Evolutionary conservation across 768 basidiomycete species (phyloP).

Genomic region (Suillus plorans): DNA sequence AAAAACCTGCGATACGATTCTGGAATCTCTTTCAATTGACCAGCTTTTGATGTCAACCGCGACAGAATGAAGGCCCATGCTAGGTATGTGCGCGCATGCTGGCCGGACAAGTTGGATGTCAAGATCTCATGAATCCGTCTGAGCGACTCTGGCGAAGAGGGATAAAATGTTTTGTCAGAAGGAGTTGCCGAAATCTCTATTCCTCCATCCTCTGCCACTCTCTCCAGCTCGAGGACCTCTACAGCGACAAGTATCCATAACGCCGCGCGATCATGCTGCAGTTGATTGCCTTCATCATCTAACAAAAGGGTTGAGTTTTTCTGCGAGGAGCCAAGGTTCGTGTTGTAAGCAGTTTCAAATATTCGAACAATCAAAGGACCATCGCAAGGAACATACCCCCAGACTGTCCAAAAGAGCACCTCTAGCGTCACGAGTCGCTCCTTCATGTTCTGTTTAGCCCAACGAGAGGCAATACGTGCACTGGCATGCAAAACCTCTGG

Average conservation of each 20-base stretch:
- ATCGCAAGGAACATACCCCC: constrained; percentile 53
- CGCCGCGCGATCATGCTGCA: constrained; percentile 66
- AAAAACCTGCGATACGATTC: constrained; percentile 56
- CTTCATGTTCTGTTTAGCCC: constrained; percentile 72
- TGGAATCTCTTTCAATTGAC: constrained; percentile 50
- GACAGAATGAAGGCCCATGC: constrained; percentile 86
- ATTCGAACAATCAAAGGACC: constrained; percentile 60
- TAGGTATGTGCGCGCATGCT: constrained; percentile 70
- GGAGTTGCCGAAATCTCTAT: constrained; percentile 56
- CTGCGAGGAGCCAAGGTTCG: constrained; percentile 46
- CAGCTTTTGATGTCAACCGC: constrained; percentile 48
- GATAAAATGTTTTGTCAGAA: constrained; percentile 50
- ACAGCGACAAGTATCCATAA: constrained; percentile 74
- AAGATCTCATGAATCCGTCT: constrained; percentile 69
- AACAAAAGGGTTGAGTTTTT: constrained; percentile 41
- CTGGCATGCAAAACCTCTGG: constrained; percentile 53
- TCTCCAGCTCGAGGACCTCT: constrained; percentile 80
- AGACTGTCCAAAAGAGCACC: constrained; percentile 68
- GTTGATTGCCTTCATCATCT: constrained; percentile 65
- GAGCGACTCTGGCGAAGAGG: constrained; percentile 60
- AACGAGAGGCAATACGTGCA: constrained; percentile 60
- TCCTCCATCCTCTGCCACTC: constrained; percentile 50
- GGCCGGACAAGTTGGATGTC: constrained; percentile 54
- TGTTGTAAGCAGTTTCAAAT: constrained; percentile 58
- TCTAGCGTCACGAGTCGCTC: constrained; percentile 84